Evolutionary conservation across 495 filamentous ascomycete species (phyloP), one percentile per base, ranked within the genome.

Genomic region (Penicillium flavigenum): DNA sequence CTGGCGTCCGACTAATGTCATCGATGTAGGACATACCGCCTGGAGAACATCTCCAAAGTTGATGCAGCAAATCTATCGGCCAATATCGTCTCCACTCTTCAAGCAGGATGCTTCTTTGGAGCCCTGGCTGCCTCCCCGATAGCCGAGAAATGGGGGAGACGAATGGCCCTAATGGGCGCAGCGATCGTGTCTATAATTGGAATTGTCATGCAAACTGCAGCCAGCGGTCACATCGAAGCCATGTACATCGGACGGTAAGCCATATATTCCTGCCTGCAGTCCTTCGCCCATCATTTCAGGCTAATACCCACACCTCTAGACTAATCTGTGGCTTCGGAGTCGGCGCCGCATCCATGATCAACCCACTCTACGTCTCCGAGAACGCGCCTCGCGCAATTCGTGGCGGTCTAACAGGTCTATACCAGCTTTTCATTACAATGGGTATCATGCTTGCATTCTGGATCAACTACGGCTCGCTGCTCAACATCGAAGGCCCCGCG

Each of bases 301-400:
- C 31, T 44, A 24, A 46, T 9, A 27, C 14, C 19, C 11, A 17
- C 20, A 20, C 14, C 9, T 49, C n/a, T 32, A 70, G 82, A 53
- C 80, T 91, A 17, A 72, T 90, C 27, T 82, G 80, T 47, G 88
- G 88, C 19, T 65, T 89, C 19, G 86, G 86, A 27, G 80, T 88
- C 59, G 86, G 86, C 22, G 81, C 78, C 43, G 83, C 84, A 26
- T 83, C 81, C 20, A 86, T 87, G 82, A 72, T 88, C 53, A 83
- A 81, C 41, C 85, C 85, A 12, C 73, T 85, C 29, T 81, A 79
- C 62, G 72, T 82, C 44, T 71, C 76, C 29, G 88, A 91, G 61
- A 89, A 87, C 52, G 86, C 87, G 11, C 87, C 88, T 4, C 77
- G 87, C 44, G 85, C 84, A 36, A 88, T 89, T 60, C 86, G 87